Evolutionary conservation across 495 filamentous ascomycete genomes (phyloP), one percentile per base, ranked within the genome.

Genomic region (Aspergillus bertholletiae): DNA sequence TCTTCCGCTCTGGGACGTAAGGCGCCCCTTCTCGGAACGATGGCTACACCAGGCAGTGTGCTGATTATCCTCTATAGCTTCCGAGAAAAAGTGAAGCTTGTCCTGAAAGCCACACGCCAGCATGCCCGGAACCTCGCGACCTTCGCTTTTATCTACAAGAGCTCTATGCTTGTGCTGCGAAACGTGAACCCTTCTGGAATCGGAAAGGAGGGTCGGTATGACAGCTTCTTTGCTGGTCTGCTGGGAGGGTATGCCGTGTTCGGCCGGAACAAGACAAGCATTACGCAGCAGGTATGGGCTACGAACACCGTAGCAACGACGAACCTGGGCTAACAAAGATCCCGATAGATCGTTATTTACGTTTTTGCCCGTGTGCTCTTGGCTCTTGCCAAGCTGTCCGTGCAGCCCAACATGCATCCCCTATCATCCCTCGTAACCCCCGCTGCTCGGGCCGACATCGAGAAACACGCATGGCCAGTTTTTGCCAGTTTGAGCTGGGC

Each of bases 201-300:
- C 39, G 84, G 85, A 22, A 79, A 80, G 49, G 81, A 83, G 57
- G 83, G 88, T 24, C 83, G 81, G 12, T 91, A 83, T 67, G 89
- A 96, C 67, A 84, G 83, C 49, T 94, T 99, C 74, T 73, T 97
- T 56, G 88, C 94, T n/a, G 94, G 94, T 8, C 71, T 96, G 22
- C 61, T 96, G 45, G 95, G 92, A 62, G 94, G 94, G 7, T 99
- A 97, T 78, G 66, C 86, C 46, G 90, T 97, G 30, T 99, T 99
- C 68, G 94, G 93, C 41, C 82, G 88, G 44, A 87, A 87, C 56
- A 86, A 87, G 61, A 86, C 84, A 48, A 86, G 80, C 62, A 87
- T 99, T 48, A 96, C 88, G 73, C 89, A 97, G 77, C 94, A 99
- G 81, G 75, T 79, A 70, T 51, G 68, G 45, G 27, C 20, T 20